These are phyloP conservation scores for Daphne laureola DNA, from an alignment of 441 rosid genomes.

Conservation along the genomic window DNA sequence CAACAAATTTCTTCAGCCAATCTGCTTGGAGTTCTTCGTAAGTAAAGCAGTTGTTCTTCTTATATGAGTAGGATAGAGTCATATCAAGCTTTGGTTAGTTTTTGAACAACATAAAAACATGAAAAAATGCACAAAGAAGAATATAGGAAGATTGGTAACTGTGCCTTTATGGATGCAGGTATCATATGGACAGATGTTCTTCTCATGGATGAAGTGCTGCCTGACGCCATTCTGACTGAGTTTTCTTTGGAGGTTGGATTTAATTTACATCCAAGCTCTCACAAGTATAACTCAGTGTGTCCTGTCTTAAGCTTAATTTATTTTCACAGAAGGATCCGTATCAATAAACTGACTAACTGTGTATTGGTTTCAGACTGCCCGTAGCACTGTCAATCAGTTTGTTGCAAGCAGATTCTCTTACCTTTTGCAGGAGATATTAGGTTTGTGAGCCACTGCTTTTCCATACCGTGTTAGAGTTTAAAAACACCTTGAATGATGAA, in stretches of 20 bases:
- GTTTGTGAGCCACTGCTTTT: constrained; percentile 31
- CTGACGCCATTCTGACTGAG: constrained; percentile 72
- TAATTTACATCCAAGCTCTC: constrained; percentile 2
- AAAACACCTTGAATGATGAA: too few relatives aligned
- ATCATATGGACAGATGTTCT: constrained; percentile 83
- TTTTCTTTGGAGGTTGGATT: constrained; percentile 58
- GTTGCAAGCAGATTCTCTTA: constrained; percentile 51
- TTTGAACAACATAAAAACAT: too few relatives aligned
- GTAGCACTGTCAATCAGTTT: constrained; percentile 57
- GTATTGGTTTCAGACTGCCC: constrained; percentile 69
- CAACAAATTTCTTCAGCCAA: constrained; percentile 46
- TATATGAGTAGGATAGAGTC: too few relatives aligned
- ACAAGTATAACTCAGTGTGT: too few relatives aligned
- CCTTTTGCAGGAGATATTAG: constrained; percentile 81
- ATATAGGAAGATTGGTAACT: neutral
- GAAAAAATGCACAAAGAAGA: too few relatives aligned
- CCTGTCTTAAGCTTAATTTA: too few relatives aligned
- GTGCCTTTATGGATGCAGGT: constrained; percentile 39
- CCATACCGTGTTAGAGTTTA: neutral
- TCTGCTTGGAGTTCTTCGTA: constrained; percentile 57
- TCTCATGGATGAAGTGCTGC: constrained; percentile 73
- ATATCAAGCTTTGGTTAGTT: too few relatives aligned
- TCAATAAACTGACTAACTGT: too few relatives aligned
- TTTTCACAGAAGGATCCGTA: too few relatives aligned
- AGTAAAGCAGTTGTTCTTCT: constrained; percentile 22